phyloP scores from a whole-genome alignment of 2,329 filamentous ascomycete species.

The Neopestalotiopsis rosae region DNA sequence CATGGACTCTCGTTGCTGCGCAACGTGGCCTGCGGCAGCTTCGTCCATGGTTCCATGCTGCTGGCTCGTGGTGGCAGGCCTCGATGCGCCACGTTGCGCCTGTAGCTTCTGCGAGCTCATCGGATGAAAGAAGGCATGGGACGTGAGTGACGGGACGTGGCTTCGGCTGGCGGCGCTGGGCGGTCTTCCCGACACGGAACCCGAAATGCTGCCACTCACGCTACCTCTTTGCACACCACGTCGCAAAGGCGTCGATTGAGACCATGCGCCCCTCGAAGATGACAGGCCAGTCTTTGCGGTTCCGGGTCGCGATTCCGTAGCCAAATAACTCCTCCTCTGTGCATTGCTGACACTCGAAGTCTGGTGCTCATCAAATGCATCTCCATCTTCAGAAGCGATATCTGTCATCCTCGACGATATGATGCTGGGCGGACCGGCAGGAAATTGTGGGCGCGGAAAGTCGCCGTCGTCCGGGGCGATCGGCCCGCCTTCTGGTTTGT shows the following conservation, averaged over 20 bases:
- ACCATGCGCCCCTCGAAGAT: slow-evolving; percentile 55
- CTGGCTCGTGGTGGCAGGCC: slow-evolving; percentile 49
- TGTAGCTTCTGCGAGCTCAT: slow-evolving; percentile 97
- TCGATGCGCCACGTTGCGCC: slow-evolving; percentile 74
- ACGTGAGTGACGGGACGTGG: slow-evolving; percentile 88
- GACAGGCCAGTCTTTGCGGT: slow-evolving; percentile 60
- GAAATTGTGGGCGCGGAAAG: slow-evolving; percentile 46
- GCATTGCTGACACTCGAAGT: slow-evolving; percentile 27
- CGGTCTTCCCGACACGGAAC: slow-evolving; percentile 45
- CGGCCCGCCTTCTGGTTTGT: slow-evolving; percentile 39
- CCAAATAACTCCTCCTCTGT: slow-evolving; percentile 44
- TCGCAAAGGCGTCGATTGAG: slow-evolving; percentile 61
- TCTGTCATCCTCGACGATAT: slow-evolving; percentile 77
- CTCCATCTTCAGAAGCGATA: slow-evolving; percentile 62
- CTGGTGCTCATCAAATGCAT: slow-evolving; percentile 41
- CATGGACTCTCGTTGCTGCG: slow-evolving; percentile 57
- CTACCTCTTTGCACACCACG: slow-evolving; percentile 51
- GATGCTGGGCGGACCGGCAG: slow-evolving; percentile 62
- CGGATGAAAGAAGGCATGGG: slow-evolving; percentile 90
- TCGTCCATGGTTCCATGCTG: slow-evolving; percentile 38
- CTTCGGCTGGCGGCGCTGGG: slow-evolving; percentile 77
- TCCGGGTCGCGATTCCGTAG: slow-evolving; percentile 58
- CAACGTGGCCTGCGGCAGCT: slow-evolving; percentile 48
- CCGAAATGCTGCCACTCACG: slow-evolving; percentile 47
- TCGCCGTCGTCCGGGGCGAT: slow-evolving; percentile 44